A percentile compares a stretch with the other conserved stretches of the same genome.
Conservation (phyloP, 2,329 filamentous ascomycete species). For the Cladobotryum protrusum region DNA sequence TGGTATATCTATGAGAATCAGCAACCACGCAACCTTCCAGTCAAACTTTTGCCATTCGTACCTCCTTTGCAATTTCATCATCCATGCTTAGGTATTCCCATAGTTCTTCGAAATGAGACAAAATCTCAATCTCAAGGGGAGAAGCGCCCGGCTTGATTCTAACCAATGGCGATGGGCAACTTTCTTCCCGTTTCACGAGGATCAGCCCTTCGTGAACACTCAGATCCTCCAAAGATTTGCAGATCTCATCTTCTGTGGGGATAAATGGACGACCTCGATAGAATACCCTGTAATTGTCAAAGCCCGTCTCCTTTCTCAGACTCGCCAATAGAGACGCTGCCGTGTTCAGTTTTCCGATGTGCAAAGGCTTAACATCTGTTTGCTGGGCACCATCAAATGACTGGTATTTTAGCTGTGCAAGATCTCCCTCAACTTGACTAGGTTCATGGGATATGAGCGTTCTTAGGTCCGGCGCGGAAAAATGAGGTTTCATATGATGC, state of each 20-base stretch:
- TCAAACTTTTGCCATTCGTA: conserved; percentile 24
- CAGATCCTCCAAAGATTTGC: conserved; percentile 62
- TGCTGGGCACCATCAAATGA: conserved; percentile 58
- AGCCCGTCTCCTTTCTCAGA: conserved; percentile 64
- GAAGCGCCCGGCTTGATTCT: conserved; percentile 46
- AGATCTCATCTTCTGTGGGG: conserved; percentile 52
- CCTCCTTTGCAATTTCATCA: conserved; percentile 61
- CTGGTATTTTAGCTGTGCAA: conserved; percentile 66
- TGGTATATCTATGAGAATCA: conserved; percentile 50
- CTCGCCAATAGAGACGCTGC: conserved; percentile 61
- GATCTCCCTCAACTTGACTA: conserved; percentile 53
- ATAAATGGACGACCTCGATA: conserved; percentile 61
- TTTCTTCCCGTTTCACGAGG: conserved; percentile 55
- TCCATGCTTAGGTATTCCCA: conserved; percentile 75
- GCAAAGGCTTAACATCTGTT: conserved; percentile 55
- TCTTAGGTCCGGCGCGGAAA: conserved; percentile 52
- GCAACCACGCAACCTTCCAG: background rate
- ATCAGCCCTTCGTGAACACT: conserved; percentile 59
- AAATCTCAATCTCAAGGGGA: conserved; percentile 69
- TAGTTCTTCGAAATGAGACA: conserved; percentile 75
- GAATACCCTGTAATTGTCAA: conserved; percentile 69
- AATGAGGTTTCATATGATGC: conserved; percentile 55
- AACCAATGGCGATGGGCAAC: conserved; percentile 35
- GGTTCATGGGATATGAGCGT: conserved; percentile 46
- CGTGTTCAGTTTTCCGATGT: conserved; percentile 66